Conservation (phyloP, 495 filamentous ascomycete species). For the Talaromyces adpressus region DNA sequence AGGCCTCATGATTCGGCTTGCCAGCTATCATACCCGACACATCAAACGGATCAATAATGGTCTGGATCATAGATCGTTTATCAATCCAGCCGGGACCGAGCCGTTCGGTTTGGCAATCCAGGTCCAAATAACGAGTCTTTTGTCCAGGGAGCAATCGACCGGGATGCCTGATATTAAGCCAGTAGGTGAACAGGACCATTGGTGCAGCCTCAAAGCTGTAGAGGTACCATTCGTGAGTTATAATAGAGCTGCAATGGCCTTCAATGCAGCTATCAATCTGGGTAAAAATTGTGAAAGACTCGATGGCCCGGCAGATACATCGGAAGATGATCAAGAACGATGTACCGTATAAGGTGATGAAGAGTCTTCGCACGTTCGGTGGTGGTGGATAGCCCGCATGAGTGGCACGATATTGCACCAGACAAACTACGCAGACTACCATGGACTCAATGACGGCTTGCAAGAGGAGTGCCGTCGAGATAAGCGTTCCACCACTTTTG, state of each 20-base stretch:
- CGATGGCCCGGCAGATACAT: conserved; percentile 31
- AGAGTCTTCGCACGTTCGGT: conserved; percentile 27
- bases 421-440: conserved; percentile 25
- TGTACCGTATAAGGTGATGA: conserved; percentile 33
- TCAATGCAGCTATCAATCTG: conserved; percentile 14
- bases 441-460: conserved; percentile 28
- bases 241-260: conserved; percentile 19
- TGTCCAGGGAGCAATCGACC: conserved; percentile 23
- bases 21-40: conserved; percentile 21
- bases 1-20: conserved; percentile 22
- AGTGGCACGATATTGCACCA: conserved; percentile 24
- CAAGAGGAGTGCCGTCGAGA: conserved; percentile 26
- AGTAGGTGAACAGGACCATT: conserved; percentile 32
- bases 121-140: conserved; percentile 24
- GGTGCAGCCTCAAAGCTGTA: conserved; percentile 32
- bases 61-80: conserved; percentile 21
- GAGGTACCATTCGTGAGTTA: conserved; percentile 32
- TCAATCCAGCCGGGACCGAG: conserved; percentile 35
- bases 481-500: conserved; percentile 22
- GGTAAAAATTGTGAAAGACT: conserved; percentile 21
- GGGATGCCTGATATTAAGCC: conserved; percentile 31
- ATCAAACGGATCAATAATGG: conserved; percentile 29
- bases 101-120: conserved; percentile 26
- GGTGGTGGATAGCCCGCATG: conserved; percentile 14
- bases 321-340: conserved; percentile 28